Evolutionary conservation across 306 rosid species (phyloP), one percentile per base, ranked within the genome.

Genomic region (Cucurbita ficifolia): DNA sequence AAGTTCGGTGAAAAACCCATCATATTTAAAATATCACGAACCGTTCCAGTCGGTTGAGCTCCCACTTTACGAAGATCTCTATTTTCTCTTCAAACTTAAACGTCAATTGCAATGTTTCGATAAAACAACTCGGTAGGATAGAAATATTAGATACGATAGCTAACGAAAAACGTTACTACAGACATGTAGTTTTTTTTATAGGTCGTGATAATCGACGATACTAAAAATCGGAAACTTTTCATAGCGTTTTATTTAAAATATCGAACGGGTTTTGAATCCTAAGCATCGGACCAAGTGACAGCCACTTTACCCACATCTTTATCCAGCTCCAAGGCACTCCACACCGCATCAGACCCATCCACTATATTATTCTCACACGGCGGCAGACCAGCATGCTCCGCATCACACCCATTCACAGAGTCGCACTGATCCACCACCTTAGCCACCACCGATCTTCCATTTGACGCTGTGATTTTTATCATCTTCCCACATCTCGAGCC

Each of bases 371-470:
- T 50, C 8, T 4, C 29, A 17, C 60, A 70, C 6, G 75, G 75
- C 2, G 75, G 60, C 13, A 29, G 29, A 51, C 7, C 6, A 29
- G 52, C 75, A 17, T 70, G 75, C 9, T 70, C 75, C 10, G 10
- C 19, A 35, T 70, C 75, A 1, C 75, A 70, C 12, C 75, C 75
- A 14, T 19, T 70, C 18, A 50, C 17, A 1, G 75, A 70, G 58
- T 70, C 75, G 3, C 75, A 70, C n/a, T 70, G 59, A 50, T 70
- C 75, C 11, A 70, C 75, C 0, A 70, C 75, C 59, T 42, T 70
- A 7, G 75, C 75, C 18, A 70, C 13, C 11, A 49, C 42, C 1
- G 55, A 42, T 1, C 17, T 21, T 10, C 75, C 75, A 33, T 70
- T 70, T 12, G 17, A 11, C 0, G 42, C 46, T 8, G 10, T 70